Conservation (phyloP, 2,329 filamentous ascomycete genomes). For the Nothomitra cinnamomea region DNA sequence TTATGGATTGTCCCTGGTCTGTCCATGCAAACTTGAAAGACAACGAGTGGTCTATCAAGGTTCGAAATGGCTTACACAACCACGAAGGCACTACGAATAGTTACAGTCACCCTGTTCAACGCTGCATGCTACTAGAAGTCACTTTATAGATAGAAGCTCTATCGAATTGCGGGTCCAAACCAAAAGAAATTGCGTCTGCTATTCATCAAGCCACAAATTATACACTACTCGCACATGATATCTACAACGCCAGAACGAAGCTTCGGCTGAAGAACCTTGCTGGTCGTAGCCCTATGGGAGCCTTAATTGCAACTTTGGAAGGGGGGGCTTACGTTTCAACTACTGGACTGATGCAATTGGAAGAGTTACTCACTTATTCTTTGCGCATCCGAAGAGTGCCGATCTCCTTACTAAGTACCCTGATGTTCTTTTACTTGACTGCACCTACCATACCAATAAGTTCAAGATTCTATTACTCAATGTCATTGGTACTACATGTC, state of each 20-base stretch:
- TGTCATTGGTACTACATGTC: too few species aligned
- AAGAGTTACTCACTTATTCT: not conserved
- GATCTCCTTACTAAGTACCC: not conserved
- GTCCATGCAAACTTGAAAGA: too few species aligned
- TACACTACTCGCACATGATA: not conserved
- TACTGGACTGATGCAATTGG: not conserved
- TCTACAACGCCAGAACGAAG: not conserved
- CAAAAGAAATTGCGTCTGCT: not conserved
- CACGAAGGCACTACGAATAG: not conserved
- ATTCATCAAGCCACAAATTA: not conserved
- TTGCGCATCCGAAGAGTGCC: not conserved
- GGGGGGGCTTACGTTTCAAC: not conserved
- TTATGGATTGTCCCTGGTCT: constrained; percentile 2
- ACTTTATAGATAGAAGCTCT: not conserved
- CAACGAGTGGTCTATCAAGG: too few species aligned
- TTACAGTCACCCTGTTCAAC: not conserved
- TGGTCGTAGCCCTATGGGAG: too few species aligned
- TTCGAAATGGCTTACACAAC: too few species aligned
- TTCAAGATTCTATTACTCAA: too few species aligned
- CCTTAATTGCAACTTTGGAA: not conserved
- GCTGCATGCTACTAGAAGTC: not conserved
- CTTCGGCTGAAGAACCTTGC: not conserved
- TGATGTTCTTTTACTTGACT: too few species aligned
- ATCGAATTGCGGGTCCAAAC: not conserved
- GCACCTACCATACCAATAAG: too few species aligned